Evolutionary conservation across 2,329 filamentous ascomycete species (phyloP).

Genomic region (Fusarium guadeloupense): DNA sequence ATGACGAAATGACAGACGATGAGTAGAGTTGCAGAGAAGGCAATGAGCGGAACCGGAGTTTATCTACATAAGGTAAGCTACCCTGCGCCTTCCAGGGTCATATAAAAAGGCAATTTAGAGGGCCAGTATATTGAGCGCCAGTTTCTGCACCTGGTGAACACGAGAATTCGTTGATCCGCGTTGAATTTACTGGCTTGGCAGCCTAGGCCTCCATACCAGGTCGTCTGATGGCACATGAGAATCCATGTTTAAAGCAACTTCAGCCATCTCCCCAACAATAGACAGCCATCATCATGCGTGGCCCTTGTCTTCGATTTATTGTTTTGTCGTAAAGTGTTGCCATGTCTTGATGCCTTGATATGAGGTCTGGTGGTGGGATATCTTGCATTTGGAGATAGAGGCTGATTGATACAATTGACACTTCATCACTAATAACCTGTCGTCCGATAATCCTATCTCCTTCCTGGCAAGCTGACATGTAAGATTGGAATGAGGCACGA

Average conservation of each 20-base stretch:
- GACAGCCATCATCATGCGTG: slow-evolving; percentile 15
- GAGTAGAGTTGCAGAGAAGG: slow-evolving; percentile 6
- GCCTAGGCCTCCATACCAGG: slow-evolving; percentile 7
- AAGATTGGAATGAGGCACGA: not conserved
- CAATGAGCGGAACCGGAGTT: slow-evolving; percentile 23
- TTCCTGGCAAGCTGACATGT: not conserved
- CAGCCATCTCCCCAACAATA: slow-evolving; percentile 12
- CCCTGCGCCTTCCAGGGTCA: slow-evolving; percentile 18
- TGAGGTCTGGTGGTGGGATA: not conserved
- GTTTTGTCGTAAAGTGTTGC: not conserved
- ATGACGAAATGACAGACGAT: slow-evolving; percentile 19
- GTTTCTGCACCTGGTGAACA: slow-evolving; percentile 29
- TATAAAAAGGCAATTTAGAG: not conserved
- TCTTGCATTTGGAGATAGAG: not conserved
- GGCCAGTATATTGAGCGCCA: slow-evolving; percentile 15
- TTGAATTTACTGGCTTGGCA: slow-evolving; percentile 12
- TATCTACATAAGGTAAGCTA: slow-evolving; percentile 37
- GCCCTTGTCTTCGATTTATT: slow-evolving; percentile 20
- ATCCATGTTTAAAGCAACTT: slow-evolving; percentile 9
- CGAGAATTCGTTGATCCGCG: slow-evolving; percentile 30
- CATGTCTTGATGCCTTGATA: not conserved
- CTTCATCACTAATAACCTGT: not conserved
- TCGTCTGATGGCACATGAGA: not conserved
- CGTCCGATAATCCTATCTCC: no score
- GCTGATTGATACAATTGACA: not conserved